Evolutionary conservation across 345 rosid genomes (phyloP).

Genomic region (Bruguiera gymnorhiza): DNA sequence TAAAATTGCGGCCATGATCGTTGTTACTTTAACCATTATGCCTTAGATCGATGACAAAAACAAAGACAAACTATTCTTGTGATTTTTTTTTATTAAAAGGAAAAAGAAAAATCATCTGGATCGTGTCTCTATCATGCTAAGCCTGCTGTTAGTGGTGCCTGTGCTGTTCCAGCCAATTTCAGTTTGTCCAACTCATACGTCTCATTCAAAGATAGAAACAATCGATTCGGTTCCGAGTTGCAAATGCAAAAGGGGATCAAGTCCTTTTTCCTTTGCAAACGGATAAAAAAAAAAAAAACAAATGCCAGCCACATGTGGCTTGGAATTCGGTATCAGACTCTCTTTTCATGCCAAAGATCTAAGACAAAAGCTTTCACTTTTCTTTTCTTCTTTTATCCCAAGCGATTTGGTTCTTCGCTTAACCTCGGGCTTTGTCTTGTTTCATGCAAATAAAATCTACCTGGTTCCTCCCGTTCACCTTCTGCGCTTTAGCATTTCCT

Average conservation of each 20-base stretch:
- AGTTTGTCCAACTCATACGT: background rate
- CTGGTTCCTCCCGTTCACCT: constrained; percentile 12
- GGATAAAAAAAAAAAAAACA: background rate
- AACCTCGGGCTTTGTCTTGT: constrained; percentile 15
- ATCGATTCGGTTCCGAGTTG: constrained; percentile 8
- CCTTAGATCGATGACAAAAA: background rate
- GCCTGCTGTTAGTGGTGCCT: background rate
- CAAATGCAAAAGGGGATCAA: background rate
- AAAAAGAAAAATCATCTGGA: background rate
- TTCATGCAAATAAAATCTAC: constrained; percentile 34
- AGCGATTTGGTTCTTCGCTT: constrained; percentile 9
- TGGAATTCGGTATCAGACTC: constrained; percentile 34
- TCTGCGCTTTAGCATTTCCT: background rate
- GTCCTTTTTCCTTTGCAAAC: background rate
- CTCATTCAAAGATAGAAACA: background rate
- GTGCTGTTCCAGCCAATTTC: too few relatives aligned
- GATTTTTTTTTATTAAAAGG: too few relatives aligned
- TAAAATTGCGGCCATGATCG: constrained; percentile 5
- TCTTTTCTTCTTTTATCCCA: background rate
- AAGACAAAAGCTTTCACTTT: constrained; percentile 8
- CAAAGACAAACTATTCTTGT: background rate
- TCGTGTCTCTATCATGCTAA: constrained; percentile 18
- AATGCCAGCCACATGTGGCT: background rate
- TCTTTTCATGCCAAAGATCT: constrained; percentile 13
- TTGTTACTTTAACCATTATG: constrained; percentile 15